Percentiles rank a stretch among this genome's conserved stretches.
Conservation (phyloP, 495 filamentous ascomycete genomes). For the Lasiosphaeria ovina region DNA sequence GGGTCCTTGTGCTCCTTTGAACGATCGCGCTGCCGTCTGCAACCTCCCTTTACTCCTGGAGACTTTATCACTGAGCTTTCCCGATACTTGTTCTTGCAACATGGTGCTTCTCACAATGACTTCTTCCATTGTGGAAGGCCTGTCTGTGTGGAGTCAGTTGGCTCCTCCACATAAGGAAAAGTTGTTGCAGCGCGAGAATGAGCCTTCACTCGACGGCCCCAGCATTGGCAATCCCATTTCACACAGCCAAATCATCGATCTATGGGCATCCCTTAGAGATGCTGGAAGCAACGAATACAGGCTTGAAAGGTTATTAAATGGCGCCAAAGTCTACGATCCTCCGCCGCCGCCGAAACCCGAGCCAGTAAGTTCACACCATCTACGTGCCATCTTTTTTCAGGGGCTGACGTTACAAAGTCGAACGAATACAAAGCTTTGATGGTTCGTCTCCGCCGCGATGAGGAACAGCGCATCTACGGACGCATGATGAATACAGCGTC, state of each 20-base stretch:
- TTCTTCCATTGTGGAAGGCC: slow-evolving; percentile 61
- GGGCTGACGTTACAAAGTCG: slow-evolving; percentile 50
- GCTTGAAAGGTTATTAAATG: slow-evolving; percentile 66
- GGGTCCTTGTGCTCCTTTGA: too few species aligned
- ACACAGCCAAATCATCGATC: slow-evolving; percentile 70
- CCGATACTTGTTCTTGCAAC: too few species aligned
- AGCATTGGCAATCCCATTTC: slow-evolving; percentile 68
- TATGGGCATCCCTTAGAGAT: slow-evolving; percentile 57
- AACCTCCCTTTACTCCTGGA: not conserved
- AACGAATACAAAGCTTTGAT: slow-evolving; percentile 88
- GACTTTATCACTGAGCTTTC: too few species aligned
- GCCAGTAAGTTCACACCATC: slow-evolving; percentile 55
- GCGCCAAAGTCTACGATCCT: slow-evolving; percentile 70
- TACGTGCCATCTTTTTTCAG: not conserved
- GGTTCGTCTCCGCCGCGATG: slow-evolving; percentile 74
- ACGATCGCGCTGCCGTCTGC: too few species aligned
- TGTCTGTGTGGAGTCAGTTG: slow-evolving; percentile 37
- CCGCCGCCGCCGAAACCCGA: slow-evolving; percentile 76
- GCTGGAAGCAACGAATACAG: slow-evolving; percentile 31
- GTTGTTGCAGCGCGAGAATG: slow-evolving; percentile 17
- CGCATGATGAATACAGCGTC: slow-evolving; percentile 64
- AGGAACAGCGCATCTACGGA: slow-evolving; percentile 76
- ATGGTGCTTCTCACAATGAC: slow-evolving; percentile 86
- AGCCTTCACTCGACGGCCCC: slow-evolving; percentile 47
- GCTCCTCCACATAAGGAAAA: slow-evolving; percentile 23